A percentile compares a stretch with the other conserved stretches of the same genome.
Evolutionary conservation across 228 moss, liverwort and hornwort genomes (phyloP).

Genomic region (Sphagnum magellanicum): DNA sequence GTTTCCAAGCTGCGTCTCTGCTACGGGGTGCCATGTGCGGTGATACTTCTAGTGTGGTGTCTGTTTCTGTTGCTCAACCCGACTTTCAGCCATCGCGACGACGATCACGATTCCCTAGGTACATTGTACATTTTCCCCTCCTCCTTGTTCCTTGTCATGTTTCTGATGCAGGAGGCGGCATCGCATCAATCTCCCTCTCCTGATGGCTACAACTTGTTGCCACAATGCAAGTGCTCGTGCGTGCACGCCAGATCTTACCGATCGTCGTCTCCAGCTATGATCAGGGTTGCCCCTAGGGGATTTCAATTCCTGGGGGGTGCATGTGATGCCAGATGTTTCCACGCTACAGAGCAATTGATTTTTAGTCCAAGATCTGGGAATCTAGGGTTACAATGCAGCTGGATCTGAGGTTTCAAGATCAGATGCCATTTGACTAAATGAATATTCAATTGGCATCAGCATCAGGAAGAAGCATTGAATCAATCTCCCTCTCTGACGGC

Average conservation of each 20-base stretch:
- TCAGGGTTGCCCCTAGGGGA: not conserved
- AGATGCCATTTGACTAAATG: no score
- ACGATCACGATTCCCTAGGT: constrained; percentile 2
- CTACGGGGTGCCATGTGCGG: constrained; percentile 37
- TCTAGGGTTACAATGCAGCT: no score
- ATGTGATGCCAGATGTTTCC: no score
- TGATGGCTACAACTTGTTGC: not conserved
- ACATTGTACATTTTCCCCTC: constrained; percentile 4
- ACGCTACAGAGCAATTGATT: no score
- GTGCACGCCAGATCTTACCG: not conserved
- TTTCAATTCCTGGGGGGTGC: no score
- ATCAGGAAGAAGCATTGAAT: no score
- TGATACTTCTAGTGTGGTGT: constrained; percentile 29
- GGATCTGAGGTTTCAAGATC: no score
- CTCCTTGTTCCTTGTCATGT: not conserved
- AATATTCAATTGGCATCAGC: no score
- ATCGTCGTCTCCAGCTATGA: not conserved
- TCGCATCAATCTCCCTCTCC: not conserved
- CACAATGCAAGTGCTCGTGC: not conserved
- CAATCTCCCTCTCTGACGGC: not conserved
- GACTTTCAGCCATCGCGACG: constrained; percentile 31
- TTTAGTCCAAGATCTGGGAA: no score
- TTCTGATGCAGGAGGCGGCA: no score
- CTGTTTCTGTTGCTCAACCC: constrained; percentile 36
- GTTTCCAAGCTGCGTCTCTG: constrained; percentile 5